A percentile compares a stretch with the other conserved stretches of the same genome.
phyloP scores from a whole-genome alignment of 2,329 filamentous ascomycete species.

The Penicillium polonicum region DNA sequence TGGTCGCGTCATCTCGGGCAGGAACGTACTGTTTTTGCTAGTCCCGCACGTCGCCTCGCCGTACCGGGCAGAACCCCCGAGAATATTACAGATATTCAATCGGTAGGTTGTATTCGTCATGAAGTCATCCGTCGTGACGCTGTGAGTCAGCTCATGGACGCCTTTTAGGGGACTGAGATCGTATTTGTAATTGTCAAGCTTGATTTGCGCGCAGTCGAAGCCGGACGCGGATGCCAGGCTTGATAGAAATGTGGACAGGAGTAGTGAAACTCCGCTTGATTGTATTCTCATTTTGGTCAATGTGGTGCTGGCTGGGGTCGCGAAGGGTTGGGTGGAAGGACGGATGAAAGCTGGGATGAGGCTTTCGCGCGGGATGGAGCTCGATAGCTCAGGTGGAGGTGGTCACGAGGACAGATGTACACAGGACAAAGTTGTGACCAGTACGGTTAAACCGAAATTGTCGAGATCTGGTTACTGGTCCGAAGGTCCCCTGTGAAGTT shows the following conservation, averaged over 20 bases:
- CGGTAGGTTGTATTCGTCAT: slow-evolving; percentile 40
- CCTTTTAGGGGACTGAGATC: slow-evolving; percentile 41
- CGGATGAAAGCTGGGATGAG: slow-evolving; percentile 6
- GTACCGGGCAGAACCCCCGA: slow-evolving; percentile 29
- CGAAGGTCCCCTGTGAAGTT: slow-evolving; percentile 1
- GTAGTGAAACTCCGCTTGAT: slow-evolving; percentile 22
- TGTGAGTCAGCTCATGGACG: slow-evolving; percentile 37
- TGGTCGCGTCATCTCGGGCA: background rate
- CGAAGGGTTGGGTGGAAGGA: background rate
- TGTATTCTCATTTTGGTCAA: slow-evolving; percentile 35
- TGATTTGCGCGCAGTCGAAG: slow-evolving; percentile 42
- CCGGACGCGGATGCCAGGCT: slow-evolving; percentile 30
- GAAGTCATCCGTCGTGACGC: slow-evolving; percentile 27
- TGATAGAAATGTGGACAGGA: slow-evolving; percentile 31
- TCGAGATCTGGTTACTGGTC: background rate
- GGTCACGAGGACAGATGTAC: slow-evolving; percentile 2
- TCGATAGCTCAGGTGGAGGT: slow-evolving; percentile 7
- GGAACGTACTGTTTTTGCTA: slow-evolving; percentile 37
- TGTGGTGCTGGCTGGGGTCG: background rate
- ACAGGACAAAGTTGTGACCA: slow-evolving; percentile 1
- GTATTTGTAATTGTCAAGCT: slow-evolving; percentile 39
- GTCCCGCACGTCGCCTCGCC: slow-evolving; percentile 32
- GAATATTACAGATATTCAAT: slow-evolving; percentile 36
- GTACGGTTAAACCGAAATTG: background rate
- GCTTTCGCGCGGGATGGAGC: slow-evolving; percentile 6